Evolutionary conservation across 2,329 filamentous ascomycete species (phyloP).

Genomic region (Fusarium hainanense): DNA sequence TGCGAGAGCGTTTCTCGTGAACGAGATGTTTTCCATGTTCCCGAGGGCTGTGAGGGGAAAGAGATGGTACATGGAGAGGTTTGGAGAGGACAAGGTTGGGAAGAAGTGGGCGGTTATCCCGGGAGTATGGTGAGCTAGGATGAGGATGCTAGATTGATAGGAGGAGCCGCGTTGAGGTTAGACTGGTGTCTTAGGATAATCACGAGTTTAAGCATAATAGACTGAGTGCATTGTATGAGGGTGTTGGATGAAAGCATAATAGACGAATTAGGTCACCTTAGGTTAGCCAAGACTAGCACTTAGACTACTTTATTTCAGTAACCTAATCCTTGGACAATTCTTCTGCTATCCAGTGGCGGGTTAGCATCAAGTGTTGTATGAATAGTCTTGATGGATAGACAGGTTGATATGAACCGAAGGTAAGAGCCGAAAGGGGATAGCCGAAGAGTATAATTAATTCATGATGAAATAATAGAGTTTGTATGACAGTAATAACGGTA

Average conservation of each 20-base stretch:
- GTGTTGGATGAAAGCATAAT: background rate
- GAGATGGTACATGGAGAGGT: slow-evolving; percentile 87
- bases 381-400: too few relatives aligned
- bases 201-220: background rate
- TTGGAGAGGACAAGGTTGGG: slow-evolving; percentile 84
- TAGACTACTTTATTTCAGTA: background rate
- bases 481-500: background rate
- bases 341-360: background rate
- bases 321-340: background rate
- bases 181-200: background rate
- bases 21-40: slow-evolving; percentile 90
- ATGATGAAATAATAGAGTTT: slow-evolving; percentile 1
- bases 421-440: slow-evolving; percentile 26
- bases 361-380: too few relatives aligned
- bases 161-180: background rate
- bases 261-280: background rate
- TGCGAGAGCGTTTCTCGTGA: slow-evolving; percentile 83
- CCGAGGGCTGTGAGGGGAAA: slow-evolving; percentile 84
- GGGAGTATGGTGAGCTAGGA: slow-evolving; percentile 61
- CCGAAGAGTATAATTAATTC: slow-evolving; percentile 16
- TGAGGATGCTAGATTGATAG: slow-evolving; percentile 18
- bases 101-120: slow-evolving; percentile 78
- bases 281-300: background rate
- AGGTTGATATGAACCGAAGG: slow-evolving; percentile 6
- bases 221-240: background rate